Base-by-base conservation (phyloP, 2,329 filamentous ascomycete genomes). In the Arachnomyces sp. region DNA sequence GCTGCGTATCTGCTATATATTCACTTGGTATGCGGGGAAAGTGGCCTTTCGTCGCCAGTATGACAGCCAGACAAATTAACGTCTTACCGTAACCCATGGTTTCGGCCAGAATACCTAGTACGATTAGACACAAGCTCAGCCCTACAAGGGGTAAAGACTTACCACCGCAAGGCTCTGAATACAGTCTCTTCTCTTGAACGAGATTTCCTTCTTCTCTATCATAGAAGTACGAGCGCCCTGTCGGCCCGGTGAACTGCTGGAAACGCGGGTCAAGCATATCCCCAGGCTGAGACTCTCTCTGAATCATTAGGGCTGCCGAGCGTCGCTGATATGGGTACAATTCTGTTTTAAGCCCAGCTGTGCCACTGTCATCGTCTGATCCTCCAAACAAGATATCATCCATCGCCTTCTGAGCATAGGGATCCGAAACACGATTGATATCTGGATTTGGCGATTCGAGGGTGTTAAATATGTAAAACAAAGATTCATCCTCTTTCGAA, bases 231-330 rank as follows among this genome's bases (percentile, higher is more conserved):
- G 53, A 50, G 1, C 63, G 56, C 1, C 79, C 82, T 3, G 71
- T 63, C 20, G 84, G 83, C 36, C 84, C 81, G 2, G 55, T 53
- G 1, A 77, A 67, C 3, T 63, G 50, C 37, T 79, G 72, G 2
- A 94, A 65, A 4, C 89, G 76, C 7, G 89, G 86, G 58, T 95
- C 89, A 7, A 88, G 63, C 4, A 77, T 66, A 18, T 75, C 67
- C 4, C 71, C 70, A 0, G 83, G 78, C 15, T 79, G 72, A 4
- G 73, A 63, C 60, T 96, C 90, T 39, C 82, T 79, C 56, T 92
- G 82, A 13, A 94, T 64, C 88, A 96, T 95, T 18, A 82, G 58
- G 3, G 84, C 85, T 1, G 83, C 82, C 1, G 88, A 90, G 33
- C 82, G 75, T 37, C 81, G 74, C 58, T 96, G 90, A 51, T 94